Evolutionary conservation across 768 basidiomycete genomes (phyloP), one percentile per base, ranked within the genome.

Genomic region (Postia placenta): DNA sequence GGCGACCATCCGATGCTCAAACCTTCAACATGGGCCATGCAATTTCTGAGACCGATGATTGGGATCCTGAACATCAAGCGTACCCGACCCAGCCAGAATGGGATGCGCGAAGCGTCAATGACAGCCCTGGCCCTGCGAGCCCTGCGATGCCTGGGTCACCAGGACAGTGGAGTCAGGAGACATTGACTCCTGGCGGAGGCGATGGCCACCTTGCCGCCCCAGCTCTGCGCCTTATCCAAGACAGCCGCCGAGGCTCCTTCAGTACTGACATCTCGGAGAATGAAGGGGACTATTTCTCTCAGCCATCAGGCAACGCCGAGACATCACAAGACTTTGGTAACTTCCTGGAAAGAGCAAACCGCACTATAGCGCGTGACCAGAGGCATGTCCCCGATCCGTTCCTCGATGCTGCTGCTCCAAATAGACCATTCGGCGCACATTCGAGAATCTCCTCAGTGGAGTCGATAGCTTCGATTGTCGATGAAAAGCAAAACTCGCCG

Each of bases 401-500:
- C 74, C 65, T 92, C 38, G 87, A 92, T 28, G 72, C 72, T 36
- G 67, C 69, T 24, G 69, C 79, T 6, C 90, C 90, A 7, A 72
- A 67, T 25, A 76, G 78, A 52, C 90, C 92, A 1, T 94, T 95
- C 66, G 88, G 88, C 45, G 57, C 71, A 11, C 88, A 92, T 63
- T 91, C 87, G 36, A 77, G 92, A 4, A 76, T 79, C 5, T 83
- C 85, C 0, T 93, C 91, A 1, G 82, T 87, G n/a, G 93, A 95
- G 59, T 92, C 91, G 4, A 93, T 95, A 48, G 82, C 87, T 12
- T 86, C 89, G 3, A 92, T 95, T 46, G 85, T 92, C 25, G 91
- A 93, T 54, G 92, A 95, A 58, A 95, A 95, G 72, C 72, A 75
- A 1, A 87, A 87, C 54, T 92, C 93, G 20, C 92, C 93, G 11